These are phyloP conservation scores for Sanguinoderma infundibulare DNA, from an alignment of 1,284 basidiomycete species.

Conservation along the genomic window DNA sequence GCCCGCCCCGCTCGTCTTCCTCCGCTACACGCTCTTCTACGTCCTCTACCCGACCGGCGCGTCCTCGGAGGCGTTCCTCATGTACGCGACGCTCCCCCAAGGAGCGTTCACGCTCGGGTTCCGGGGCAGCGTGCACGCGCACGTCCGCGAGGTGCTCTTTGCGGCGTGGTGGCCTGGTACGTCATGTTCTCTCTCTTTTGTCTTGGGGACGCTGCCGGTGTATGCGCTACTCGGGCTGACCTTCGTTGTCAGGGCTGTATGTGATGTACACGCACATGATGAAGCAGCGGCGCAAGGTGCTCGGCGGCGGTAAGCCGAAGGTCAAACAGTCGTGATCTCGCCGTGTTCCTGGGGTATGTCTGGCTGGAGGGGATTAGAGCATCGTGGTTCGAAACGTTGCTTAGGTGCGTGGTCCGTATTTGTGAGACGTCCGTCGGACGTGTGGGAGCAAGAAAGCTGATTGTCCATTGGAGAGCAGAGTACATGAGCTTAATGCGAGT, in stretches of 20 bases:
- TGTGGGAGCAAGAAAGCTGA: neutral
- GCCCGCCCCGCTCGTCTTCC: slow-evolving; percentile 56
- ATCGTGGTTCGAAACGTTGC: neutral
- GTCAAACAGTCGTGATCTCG: slow-evolving; percentile 34
- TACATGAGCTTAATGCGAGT: neutral
- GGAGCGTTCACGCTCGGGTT: slow-evolving; percentile 32
- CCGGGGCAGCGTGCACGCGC: slow-evolving; percentile 46
- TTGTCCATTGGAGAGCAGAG: neutral
- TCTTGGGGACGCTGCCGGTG: neutral
- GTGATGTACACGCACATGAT: slow-evolving; percentile 93
- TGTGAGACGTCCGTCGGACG: neutral
- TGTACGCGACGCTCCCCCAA: slow-evolving; percentile 72
- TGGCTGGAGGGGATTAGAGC: neutral
- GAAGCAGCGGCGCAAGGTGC: slow-evolving; percentile 77
- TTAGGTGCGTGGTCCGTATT: slow-evolving; percentile 1
- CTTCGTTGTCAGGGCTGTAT: slow-evolving; percentile 65
- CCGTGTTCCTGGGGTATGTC: neutral
- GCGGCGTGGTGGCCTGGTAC: slow-evolving; percentile 91
- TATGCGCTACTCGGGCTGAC: slow-evolving; percentile 9
- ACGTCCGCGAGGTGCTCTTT: slow-evolving; percentile 68
- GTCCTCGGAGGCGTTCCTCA: slow-evolving; percentile 87
- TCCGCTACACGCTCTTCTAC: slow-evolving; percentile 93
- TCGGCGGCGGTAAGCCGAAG: slow-evolving; percentile 49
- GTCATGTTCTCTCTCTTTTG: slow-evolving; percentile 29
- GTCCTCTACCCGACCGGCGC: slow-evolving; percentile 93